Conservation (phyloP, 2,329 filamentous ascomycete species). For the Fusarium sp. region DNA sequence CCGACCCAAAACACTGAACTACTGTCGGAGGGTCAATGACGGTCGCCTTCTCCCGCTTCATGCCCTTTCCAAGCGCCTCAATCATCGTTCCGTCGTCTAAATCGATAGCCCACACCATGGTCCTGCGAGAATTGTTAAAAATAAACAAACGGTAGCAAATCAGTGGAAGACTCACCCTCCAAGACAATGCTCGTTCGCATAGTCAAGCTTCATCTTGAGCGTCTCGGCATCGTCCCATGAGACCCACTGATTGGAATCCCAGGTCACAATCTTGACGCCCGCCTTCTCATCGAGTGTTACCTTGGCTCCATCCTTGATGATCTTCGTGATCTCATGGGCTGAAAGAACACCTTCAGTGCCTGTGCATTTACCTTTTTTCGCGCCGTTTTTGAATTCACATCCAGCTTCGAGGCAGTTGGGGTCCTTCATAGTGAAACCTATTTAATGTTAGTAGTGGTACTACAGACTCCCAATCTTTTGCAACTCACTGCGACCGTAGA, state of each 20-base stretch:
- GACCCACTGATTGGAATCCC: neutral
- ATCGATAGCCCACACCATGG: neutral
- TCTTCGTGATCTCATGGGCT: neutral
- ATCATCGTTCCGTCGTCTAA: no score
- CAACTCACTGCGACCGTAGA: neutral
- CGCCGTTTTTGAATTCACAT: rapidly evolving
- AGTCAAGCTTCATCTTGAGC: neutral
- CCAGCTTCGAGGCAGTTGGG: neutral
- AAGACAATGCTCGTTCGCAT: neutral
- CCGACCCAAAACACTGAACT: no score
- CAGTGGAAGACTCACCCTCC: slow-evolving; percentile 6
- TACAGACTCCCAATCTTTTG: no score
- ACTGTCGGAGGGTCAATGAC: no score
- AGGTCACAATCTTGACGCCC: rapidly evolving
- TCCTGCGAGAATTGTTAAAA: neutral
- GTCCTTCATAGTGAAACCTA: neutral
- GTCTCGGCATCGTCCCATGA: neutral
- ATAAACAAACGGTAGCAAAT: no score
- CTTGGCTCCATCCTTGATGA: neutral
- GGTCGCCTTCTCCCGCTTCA: no score
- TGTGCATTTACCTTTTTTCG: neutral
- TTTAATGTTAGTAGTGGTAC: neutral
- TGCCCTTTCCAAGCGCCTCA: no score
- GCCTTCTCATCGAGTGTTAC: neutral
- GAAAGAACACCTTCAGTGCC: neutral